Conservation (phyloP, 176 grass and related monocot species). For the Musa beccarii region DNA sequence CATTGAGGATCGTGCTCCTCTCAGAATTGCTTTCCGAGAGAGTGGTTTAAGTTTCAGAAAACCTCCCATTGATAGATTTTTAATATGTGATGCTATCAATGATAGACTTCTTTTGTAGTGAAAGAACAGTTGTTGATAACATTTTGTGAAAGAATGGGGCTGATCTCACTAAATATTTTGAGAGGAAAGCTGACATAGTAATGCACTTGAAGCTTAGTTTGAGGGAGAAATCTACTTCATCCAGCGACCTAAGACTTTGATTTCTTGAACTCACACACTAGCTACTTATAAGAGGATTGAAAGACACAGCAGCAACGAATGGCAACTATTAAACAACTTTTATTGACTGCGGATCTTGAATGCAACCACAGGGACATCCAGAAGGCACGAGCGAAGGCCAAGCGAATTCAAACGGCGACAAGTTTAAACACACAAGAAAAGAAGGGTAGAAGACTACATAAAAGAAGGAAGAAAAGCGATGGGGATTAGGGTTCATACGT, state of each 20-base stretch:
- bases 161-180: neutral
- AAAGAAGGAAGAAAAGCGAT: neutral
- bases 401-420: neutral
- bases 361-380: too few relatives aligned
- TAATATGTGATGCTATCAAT: too few relatives aligned
- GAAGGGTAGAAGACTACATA: neutral
- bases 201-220: neutral
- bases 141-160: neutral
- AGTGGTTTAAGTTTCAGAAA: too few relatives aligned
- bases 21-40: too few relatives aligned
- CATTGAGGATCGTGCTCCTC: too few relatives aligned
- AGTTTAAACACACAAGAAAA: neutral
- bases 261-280: neutral
- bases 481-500: constrained; percentile 24
- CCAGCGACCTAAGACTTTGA: neutral
- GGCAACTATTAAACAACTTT: neutral
- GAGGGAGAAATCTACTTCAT: neutral
- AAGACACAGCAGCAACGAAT: neutral
- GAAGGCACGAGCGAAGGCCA: neutral
- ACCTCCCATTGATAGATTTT: too few relatives aligned
- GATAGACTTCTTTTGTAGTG: too few relatives aligned
- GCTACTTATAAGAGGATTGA: neutral
- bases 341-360: too few relatives aligned
- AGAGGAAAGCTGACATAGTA: neutral
- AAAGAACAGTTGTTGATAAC: too few relatives aligned